These are phyloP conservation scores for Citrus mangshanensis DNA, from an alignment of 345 rosid genomes.

Conservation along the genomic window DNA sequence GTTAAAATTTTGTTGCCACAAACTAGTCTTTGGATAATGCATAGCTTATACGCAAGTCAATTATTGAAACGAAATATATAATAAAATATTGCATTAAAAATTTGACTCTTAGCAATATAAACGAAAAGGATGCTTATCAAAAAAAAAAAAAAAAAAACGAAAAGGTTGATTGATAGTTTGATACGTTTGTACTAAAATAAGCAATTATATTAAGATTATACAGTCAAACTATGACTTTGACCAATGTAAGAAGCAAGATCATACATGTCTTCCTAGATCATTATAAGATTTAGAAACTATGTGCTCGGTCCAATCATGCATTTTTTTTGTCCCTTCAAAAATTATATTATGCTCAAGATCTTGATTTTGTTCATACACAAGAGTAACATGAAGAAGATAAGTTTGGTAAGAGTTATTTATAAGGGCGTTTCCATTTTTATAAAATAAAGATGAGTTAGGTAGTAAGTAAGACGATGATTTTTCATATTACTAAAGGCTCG, in stretches of 20 bases:
- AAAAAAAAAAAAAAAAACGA: background rate
- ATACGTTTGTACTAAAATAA: background rate
- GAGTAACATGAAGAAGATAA: background rate
- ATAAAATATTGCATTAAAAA: background rate
- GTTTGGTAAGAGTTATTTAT: background rate
- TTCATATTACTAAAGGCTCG: too few relatives aligned
- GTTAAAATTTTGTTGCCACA: background rate
- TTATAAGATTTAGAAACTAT: background rate
- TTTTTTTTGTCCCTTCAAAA: background rate
- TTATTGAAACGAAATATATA: background rate
- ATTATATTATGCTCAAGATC: background rate
- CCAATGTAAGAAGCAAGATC: background rate
- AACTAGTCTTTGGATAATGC: background rate
- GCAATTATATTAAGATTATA: background rate
- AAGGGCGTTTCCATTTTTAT: too few relatives aligned
- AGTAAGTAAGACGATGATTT: too few relatives aligned
- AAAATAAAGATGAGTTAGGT: too few relatives aligned
- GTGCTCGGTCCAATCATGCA: constrained; percentile 2
- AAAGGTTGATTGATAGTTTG: too few relatives aligned
- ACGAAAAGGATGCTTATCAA: background rate
- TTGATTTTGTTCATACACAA: background rate
- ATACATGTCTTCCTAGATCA: background rate
- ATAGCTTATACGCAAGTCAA: background rate
- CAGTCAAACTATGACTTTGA: constrained; percentile 20
- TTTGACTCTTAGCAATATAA: background rate